Percentiles rank a stretch among this genome's conserved stretches.
Evolutionary conservation across 2,329 filamentous ascomycete genomes (phyloP).

Genomic region (Penicillium psychrosexuale): DNA sequence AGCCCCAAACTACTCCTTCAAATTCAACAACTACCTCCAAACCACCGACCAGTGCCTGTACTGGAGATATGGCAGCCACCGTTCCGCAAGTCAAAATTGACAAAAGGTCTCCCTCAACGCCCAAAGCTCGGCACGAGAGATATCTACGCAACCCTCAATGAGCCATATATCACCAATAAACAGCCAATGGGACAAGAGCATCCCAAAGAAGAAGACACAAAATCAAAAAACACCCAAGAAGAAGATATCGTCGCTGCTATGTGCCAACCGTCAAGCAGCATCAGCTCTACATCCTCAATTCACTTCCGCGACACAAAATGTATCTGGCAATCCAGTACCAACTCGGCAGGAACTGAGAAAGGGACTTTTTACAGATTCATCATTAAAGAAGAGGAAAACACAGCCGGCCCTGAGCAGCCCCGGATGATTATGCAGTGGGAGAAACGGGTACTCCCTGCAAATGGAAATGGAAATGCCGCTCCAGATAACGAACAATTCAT

Average conservation of each 20-base stretch:
- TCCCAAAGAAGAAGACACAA: background rate
- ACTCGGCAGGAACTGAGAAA: conserved; percentile 3
- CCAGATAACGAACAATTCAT: conserved; percentile 15
- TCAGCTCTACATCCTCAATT: conserved; percentile 3
- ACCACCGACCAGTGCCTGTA: conserved; percentile 27
- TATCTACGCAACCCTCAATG: conserved; percentile 30
- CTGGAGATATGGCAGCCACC: conserved; percentile 33
- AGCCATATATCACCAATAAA: conserved; percentile 19
- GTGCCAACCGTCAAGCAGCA: conserved; percentile 7
- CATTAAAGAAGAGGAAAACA: conserved; percentile 4
- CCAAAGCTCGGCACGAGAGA: conserved; percentile 27
- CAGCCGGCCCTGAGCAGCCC: background rate
- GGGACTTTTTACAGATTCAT: conserved; percentile 18
- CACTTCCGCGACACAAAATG: conserved; percentile 19
- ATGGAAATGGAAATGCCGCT: background rate
- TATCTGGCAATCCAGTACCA: conserved; percentile 16
- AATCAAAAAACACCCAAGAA: background rate
- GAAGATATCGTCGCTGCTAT: conserved; percentile 21
- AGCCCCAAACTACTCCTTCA: conserved; percentile 31
- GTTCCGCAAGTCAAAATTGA: conserved; percentile 26
- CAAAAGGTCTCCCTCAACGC: conserved; percentile 15
- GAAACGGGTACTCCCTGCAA: conserved; percentile 7
- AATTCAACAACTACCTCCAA: conserved; percentile 31
- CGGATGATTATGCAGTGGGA: conserved; percentile 26
- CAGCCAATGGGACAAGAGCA: background rate